Base-by-base conservation (phyloP, 148 eudicot species). In the Fagopyrum tataricum region DNA sequence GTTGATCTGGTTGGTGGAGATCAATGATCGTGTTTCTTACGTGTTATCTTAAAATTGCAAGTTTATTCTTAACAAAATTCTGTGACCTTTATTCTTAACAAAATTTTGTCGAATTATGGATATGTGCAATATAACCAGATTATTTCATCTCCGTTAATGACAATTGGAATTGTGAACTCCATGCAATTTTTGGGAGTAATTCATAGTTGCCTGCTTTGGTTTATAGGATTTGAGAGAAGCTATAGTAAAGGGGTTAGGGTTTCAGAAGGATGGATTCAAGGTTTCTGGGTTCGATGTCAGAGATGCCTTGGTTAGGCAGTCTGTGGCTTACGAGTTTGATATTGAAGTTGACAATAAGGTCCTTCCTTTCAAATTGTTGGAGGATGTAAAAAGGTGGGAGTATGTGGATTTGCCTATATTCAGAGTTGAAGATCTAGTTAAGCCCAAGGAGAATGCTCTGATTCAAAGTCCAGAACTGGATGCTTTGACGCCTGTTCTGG, bases 361-460 rank as follows among this genome's bases (percentile, higher is more conserved):
- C 73, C 81, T 87, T 70, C 96, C 97, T 3, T 81, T 94, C 73
- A 91, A 87, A 90, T 86, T 94, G 46, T 55, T 91, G 77, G 97
- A 94, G 87, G 97, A 89, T 78, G 98, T 89, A 51, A 84, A 89
- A 6, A 76, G 81, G 69, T 94, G 98, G 98, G 98, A 94, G 64
- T 88, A 81, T 26, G 96, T 89, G 43, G 96, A 91, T 85, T 85
- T 94, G 79, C 96, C 98, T 1, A 91, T 95, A 61, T 91, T 94
- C 73, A 84, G 79, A 24, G 76, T 78, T 66, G 91, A 91, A 70
- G 79, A 78, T 43, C 81, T 79, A 9, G 67, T 70, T 52, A 79
- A 66, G 18, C 8, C 82, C 0, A 85, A 82, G 15, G 82, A 84
- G 69, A 84, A 89, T 64, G 88, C 87, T 0, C 83, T 91, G 84